Evolutionary conservation across 1,284 basidiomycete species (phyloP).

Genomic region (Naganishia albida): DNA sequence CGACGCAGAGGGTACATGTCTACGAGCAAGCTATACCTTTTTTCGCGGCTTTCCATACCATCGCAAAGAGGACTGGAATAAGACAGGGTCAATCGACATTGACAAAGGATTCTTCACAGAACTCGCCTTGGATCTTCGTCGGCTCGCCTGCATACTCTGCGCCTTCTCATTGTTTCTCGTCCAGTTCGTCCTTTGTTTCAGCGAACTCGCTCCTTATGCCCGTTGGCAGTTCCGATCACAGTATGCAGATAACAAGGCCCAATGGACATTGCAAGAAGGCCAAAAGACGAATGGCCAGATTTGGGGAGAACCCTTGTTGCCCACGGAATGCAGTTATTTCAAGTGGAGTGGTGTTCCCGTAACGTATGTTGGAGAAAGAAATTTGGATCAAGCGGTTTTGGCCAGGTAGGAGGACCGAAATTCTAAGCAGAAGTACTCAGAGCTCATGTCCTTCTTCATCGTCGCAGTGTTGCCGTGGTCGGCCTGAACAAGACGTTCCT

Average conservation of each 20-base stretch:
- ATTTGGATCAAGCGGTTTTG: neutral
- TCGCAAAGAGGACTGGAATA: neutral
- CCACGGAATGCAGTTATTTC: conserved; percentile 18
- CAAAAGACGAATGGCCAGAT: too few species aligned
- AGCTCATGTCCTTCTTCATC: neutral
- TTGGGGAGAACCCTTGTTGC: neutral
- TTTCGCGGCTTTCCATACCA: conserved; percentile 3
- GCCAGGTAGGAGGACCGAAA: conserved; percentile 1
- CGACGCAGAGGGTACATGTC: neutral
- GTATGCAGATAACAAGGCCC: too few species aligned
- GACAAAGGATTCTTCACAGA: neutral
- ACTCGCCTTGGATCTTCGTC: neutral
- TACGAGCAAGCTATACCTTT: neutral
- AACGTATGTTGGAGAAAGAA: neutral
- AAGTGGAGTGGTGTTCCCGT: conserved; percentile 14
- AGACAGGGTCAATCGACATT: too few species aligned
- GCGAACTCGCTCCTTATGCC: neutral
- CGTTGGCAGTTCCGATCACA: conserved; percentile 10
- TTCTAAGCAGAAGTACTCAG: neutral
- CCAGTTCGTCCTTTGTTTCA: conserved; percentile 12
- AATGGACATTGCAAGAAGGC: neutral
- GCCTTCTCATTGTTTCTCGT: conserved; percentile 9
- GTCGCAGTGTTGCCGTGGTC: neutral
- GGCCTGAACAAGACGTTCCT: conserved; percentile 15
- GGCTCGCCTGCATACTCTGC: conserved; percentile 3